A percentile compares a stretch with the other conserved stretches of the same genome.
These are phyloP conservation scores for Cutaneotrichosporon sp. DNA, from an alignment of 1,284 basidiomycete genomes.

Conservation along the genomic window DNA sequence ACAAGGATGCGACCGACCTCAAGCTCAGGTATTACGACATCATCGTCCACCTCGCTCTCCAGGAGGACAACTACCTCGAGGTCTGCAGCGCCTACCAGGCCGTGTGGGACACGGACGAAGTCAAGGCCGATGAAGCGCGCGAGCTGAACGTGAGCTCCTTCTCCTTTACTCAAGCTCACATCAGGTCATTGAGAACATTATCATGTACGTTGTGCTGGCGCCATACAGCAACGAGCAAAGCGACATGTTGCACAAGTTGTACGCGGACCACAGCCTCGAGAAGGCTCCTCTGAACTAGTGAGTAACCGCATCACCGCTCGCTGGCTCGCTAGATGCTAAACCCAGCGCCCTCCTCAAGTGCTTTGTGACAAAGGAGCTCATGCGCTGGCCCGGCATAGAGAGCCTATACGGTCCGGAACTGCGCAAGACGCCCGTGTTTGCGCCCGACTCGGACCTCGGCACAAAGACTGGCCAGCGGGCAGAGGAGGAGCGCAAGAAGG, in stretches of 20 bases:
- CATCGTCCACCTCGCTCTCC: conserved; percentile 91
- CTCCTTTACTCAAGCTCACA: conserved; percentile 4
- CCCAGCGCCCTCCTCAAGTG: conserved; percentile 89
- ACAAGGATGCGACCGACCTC: conserved; percentile 83
- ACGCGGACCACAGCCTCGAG: conserved; percentile 69
- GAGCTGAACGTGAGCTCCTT: conserved; percentile 65
- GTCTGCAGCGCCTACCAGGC: conserved; percentile 94
- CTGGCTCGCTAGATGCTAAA: neutral
- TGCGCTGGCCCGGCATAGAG: conserved; percentile 98
- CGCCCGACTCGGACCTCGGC: conserved; percentile 48
- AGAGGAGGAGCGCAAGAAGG: conserved; percentile 27
- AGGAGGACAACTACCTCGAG: conserved; percentile 82
- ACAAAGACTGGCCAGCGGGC: conserved; percentile 41
- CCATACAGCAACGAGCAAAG: conserved; percentile 96
- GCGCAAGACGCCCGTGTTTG: conserved; percentile 77
- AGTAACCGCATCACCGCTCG: neutral
- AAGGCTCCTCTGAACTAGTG: conserved; percentile 85
- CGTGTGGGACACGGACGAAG: conserved; percentile 90
- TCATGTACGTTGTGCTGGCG: conserved; percentile 90
- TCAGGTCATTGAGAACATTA: conserved; percentile 86
- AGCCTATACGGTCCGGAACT: conserved; percentile 82
- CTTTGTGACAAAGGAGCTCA: conserved; percentile 91
- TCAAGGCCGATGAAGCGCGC: conserved; percentile 76
- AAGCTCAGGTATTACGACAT: conserved; percentile 95
- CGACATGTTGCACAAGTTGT: conserved; percentile 90